Percentiles rank a stretch among this genome's conserved stretches.
Evolutionary conservation across 495 filamentous ascomycete species (phyloP).

Genomic region (Aspergillus diversus): DNA sequence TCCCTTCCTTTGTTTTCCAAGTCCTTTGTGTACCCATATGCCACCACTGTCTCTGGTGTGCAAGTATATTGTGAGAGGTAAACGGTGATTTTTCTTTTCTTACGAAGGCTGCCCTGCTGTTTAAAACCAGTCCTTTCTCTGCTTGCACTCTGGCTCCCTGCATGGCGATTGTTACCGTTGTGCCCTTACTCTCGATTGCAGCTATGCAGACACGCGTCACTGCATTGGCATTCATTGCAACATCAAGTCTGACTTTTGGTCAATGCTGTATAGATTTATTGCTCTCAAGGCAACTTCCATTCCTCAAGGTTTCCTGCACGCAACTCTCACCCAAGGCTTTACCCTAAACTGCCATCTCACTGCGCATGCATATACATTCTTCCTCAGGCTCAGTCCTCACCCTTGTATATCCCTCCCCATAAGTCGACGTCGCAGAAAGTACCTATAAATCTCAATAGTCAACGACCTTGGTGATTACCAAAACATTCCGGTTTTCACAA

Average conservation of each 20-base stretch:
- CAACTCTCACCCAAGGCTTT: slow-evolving; percentile 9
- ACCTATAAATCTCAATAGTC: slow-evolving; percentile 13
- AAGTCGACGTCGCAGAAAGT: not conserved
- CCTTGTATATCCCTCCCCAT: slow-evolving; percentile 2
- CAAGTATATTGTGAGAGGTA: slow-evolving; percentile 21
- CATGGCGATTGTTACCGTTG: slow-evolving; percentile 37
- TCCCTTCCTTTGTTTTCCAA: slow-evolving; percentile 5
- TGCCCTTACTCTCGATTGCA: slow-evolving; percentile 26
- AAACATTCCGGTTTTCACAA: slow-evolving; percentile 4
- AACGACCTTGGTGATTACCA: not conserved
- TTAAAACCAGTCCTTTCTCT: not conserved
- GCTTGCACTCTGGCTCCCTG: slow-evolving; percentile 27
- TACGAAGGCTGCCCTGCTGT: slow-evolving; percentile 4
- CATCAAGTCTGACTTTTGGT: slow-evolving; percentile 20
- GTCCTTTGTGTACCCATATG: slow-evolving; percentile 15
- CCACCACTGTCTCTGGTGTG: slow-evolving; percentile 6
- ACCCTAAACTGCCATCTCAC: slow-evolving; percentile 2
- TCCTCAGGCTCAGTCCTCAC: slow-evolving; percentile 5
- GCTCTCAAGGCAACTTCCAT: slow-evolving; percentile 9
- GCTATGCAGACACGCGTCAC: slow-evolving; percentile 42
- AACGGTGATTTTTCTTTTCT: slow-evolving; percentile 13
- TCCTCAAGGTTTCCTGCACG: slow-evolving; percentile 13
- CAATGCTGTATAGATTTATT: slow-evolving; percentile 19
- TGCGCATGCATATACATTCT: slow-evolving; percentile 9
- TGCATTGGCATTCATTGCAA: slow-evolving; percentile 25